Evolutionary conservation across 176 grass and related monocot genomes (phyloP).

Genomic region (Oryza rufipogon): DNA sequence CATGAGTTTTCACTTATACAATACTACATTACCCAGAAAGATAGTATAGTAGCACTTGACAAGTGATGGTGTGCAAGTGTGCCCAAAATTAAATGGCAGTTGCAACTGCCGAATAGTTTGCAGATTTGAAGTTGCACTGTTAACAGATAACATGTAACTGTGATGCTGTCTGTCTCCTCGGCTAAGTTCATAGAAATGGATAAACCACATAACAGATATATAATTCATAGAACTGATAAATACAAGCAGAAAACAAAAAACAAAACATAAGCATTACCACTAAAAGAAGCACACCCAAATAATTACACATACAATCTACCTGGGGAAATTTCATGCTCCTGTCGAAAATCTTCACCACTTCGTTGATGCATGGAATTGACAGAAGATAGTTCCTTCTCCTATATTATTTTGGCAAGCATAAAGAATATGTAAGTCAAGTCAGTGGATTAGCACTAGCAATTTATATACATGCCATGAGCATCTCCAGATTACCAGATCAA

Average conservation of each 20-base stretch:
- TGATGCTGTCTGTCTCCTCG: background rate
- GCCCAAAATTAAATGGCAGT: background rate
- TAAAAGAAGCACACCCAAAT: constrained; percentile 6
- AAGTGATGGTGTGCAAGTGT: background rate
- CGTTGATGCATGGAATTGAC: constrained; percentile 56
- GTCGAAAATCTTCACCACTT: constrained; percentile 70
- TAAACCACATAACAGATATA: constrained; percentile 10
- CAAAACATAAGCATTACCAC: background rate
- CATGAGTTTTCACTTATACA: background rate
- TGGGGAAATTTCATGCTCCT: constrained; percentile 59
- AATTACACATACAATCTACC: constrained; percentile 53
- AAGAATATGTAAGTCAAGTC: constrained; percentile 34
- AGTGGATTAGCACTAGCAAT: constrained; percentile 17
- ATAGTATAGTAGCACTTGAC: background rate
- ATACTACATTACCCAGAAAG: background rate
- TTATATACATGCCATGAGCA: constrained; percentile 32
- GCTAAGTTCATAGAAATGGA: constrained; percentile 1
- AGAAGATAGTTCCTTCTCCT: constrained; percentile 50
- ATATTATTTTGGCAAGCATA: constrained; percentile 29
- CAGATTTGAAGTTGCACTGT: constrained; percentile 17
- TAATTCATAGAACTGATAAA: background rate
- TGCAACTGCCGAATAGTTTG: background rate
- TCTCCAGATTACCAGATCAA: constrained; percentile 9
- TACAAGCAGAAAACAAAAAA: constrained; percentile 5
- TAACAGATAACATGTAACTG: background rate